Percentiles rank a stretch among this genome's conserved stretches.
Conservation (phyloP, 2,329 filamentous ascomycete genomes). For the Cladophialophora chaetospira region DNA sequence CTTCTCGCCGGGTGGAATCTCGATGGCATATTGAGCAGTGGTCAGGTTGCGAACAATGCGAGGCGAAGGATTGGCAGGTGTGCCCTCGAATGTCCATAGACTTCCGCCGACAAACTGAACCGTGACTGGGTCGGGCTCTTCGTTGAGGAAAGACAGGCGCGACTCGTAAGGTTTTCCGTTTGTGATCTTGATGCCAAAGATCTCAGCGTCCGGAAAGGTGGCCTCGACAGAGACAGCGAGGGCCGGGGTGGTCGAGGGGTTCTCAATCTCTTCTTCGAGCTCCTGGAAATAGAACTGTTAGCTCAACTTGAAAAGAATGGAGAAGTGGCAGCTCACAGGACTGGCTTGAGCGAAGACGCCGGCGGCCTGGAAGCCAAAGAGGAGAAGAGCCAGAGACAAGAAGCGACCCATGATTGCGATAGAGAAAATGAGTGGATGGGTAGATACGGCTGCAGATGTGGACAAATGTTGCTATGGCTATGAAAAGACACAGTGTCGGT, state of each 20-base stretch:
- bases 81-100: slow-evolving; percentile 62
- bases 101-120: slow-evolving; percentile 76
- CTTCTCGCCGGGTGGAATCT: slow-evolving; percentile 74
- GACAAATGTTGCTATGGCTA: slow-evolving; percentile 3
- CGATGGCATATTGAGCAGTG: slow-evolving; percentile 69
- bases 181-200: slow-evolving; percentile 93
- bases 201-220: slow-evolving; percentile 68
- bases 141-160: slow-evolving; percentile 79
- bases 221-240: slow-evolving; percentile 59
- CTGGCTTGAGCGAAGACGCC: slow-evolving; percentile 64
- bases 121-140: slow-evolving; percentile 73
- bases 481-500: slow-evolving; percentile 17
- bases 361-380: slow-evolving; percentile 70
- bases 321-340: slow-evolving; percentile 34
- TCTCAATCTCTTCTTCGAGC: slow-evolving; percentile 65
- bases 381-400: slow-evolving; percentile 69
- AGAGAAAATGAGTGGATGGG: slow-evolving; percentile 5
- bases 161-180: slow-evolving; percentile 87
- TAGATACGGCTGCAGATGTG: slow-evolving; percentile 8
- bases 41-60: slow-evolving; percentile 83
- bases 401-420: slow-evolving; percentile 67
- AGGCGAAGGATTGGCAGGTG: slow-evolving; percentile 44
- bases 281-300: slow-evolving; percentile 33
- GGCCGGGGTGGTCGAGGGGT: slow-evolving; percentile 63
- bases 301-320: background rate